A percentile compares a stretch with the other conserved stretches of the same genome.
These are phyloP conservation scores for Ophiosphaerella herpotricha DNA, from an alignment of 2,329 filamentous ascomycete species.

Conservation along the genomic window DNA sequence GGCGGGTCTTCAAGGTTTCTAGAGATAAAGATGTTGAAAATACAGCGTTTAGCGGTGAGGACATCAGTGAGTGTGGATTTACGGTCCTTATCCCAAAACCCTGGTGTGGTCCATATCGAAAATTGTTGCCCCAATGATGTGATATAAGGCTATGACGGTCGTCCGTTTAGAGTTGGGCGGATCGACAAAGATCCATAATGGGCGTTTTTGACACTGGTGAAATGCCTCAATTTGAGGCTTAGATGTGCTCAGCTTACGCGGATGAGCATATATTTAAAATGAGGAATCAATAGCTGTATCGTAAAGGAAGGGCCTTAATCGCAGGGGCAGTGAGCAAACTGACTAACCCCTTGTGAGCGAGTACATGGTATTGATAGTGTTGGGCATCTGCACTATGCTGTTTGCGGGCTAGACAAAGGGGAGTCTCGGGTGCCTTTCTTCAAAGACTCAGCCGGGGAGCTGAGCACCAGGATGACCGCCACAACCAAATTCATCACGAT, in stretches of 20 bases:
- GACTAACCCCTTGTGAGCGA: too few relatives aligned
- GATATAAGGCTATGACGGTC: constrained; percentile 6
- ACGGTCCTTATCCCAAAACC: not conserved
- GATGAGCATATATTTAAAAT: too few relatives aligned
- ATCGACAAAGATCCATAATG: constrained; percentile 18
- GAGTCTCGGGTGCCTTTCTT: not conserved
- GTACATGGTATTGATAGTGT: too few relatives aligned
- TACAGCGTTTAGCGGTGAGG: constrained; percentile 5
- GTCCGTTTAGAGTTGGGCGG: constrained; percentile 25
- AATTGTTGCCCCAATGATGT: constrained; percentile 2
- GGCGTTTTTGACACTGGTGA: constrained; percentile 13
- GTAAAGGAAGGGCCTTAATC: constrained; percentile 1
- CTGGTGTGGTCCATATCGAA: not conserved
- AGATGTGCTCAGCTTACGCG: not conserved
- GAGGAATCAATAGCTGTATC: not conserved
- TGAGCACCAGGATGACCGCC: not conserved
- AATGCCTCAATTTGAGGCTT: constrained; percentile 10
- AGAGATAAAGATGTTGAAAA: constrained; percentile 1
- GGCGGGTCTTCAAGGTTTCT: not conserved
- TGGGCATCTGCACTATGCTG: too few relatives aligned
- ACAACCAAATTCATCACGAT: constrained; percentile 3
- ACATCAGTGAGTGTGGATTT: not conserved
- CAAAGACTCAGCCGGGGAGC: not conserved
- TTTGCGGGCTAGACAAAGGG: not conserved
- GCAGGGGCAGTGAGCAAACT: too few relatives aligned